These are phyloP conservation scores for Curvularia sp. DNA, from an alignment of 2,329 filamentous ascomycete genomes.

Conservation along the genomic window DNA sequence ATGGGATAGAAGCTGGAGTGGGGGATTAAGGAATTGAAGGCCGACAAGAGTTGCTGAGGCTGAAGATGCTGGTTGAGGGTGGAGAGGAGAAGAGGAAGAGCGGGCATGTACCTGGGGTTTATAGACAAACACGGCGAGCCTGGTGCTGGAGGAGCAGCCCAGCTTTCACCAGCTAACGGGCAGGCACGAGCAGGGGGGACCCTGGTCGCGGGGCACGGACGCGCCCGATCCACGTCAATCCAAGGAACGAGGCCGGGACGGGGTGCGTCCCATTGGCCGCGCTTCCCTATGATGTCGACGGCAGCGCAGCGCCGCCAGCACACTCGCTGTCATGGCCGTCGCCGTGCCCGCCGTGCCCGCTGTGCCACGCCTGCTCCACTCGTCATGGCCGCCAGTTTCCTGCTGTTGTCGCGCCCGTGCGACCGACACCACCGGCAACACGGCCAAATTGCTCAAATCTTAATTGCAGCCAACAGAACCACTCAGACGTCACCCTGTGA, in stretches of 20 bases:
- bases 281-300: conserved; percentile 30
- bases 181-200: conserved; percentile 19
- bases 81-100: background rate
- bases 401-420: conserved; percentile 7
- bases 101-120: conserved; percentile 18
- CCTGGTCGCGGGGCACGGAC: conserved; percentile 14
- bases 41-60: conserved; percentile 16
- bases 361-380: background rate
- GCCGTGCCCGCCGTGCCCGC: background rate
- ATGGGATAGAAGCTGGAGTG: conserved; percentile 26
- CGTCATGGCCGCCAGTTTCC: background rate
- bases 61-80: conserved; percentile 24
- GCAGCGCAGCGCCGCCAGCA: conserved; percentile 9
- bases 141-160: conserved; percentile 23
- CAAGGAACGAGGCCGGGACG: conserved; percentile 20
- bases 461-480: conserved; percentile 26
- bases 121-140: conserved; percentile 23
- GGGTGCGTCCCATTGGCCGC: conserved; percentile 24
- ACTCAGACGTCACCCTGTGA: conserved; percentile 23
- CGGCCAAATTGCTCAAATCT: conserved; percentile 28
- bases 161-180: conserved; percentile 17
- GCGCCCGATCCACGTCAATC: conserved; percentile 24
- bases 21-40: conserved; percentile 21
- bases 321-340: conserved; percentile 6
- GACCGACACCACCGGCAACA: conserved; percentile 5